These are phyloP conservation scores for Penicillium daleae DNA, from an alignment of 495 filamentous ascomycete species.

Conservation along the genomic window DNA sequence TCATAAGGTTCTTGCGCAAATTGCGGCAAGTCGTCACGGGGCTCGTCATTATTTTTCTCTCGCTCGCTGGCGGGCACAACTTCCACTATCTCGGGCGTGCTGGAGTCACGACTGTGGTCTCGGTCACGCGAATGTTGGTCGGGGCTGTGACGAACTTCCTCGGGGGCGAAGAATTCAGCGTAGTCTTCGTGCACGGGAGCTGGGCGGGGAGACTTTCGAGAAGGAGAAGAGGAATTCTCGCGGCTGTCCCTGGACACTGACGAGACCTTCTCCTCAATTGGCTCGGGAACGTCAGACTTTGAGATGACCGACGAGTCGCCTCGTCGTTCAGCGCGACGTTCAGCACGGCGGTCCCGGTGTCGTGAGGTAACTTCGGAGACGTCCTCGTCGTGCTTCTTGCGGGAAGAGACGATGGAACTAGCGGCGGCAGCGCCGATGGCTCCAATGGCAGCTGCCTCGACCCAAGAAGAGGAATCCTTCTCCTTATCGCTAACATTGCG, in stretches of 20 bases:
- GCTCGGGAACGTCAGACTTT: constrained; percentile 16
- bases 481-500: constrained; percentile 21
- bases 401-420: constrained; percentile 39
- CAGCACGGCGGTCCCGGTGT: constrained; percentile 39
- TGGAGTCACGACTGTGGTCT: constrained; percentile 19
- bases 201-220: constrained; percentile 29
- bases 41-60: constrained; percentile 12
- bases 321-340: constrained; percentile 37
- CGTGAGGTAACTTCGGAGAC: constrained; percentile 36
- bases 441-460: constrained; percentile 51
- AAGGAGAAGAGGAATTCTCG: constrained; percentile 28
- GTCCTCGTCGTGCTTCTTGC: constrained; percentile 44
- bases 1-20: constrained; percentile 37
- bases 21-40: constrained; percentile 16
- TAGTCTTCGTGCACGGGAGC: constrained; percentile 47
- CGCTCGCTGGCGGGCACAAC: constrained; percentile 37
- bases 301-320: constrained; percentile 28
- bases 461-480: constrained; percentile 42
- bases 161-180: constrained; percentile 48
- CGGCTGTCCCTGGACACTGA: constrained; percentile 17
- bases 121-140: constrained; percentile 19
- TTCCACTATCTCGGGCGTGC: constrained; percentile 39
- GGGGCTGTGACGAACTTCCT: constrained; percentile 40
- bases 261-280: constrained; percentile 19
- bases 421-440: constrained; percentile 51